Base-by-base conservation (phyloP, 305 asterid species). In the Fraxinus greggii region DNA sequence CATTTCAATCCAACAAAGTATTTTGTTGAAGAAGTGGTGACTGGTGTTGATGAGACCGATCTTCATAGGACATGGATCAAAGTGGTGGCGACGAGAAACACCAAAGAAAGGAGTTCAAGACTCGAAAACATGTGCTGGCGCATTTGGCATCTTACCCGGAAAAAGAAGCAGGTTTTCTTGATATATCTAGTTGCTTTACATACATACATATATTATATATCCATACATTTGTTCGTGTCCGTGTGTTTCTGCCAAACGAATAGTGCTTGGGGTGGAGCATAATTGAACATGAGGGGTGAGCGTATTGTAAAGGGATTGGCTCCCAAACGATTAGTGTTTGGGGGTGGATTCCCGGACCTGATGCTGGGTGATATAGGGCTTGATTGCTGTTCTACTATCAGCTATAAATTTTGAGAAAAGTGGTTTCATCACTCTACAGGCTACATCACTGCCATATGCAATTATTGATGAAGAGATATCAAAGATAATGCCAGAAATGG, bases 111-210 rank as follows among this genome's bases (percentile, higher is more conserved):
- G 78, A 89, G 91, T 33, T 90, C 95, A 21, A 86, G 99, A 80
- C 94, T 95, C 78, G 98, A 95, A 85, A 95, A 95, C 75, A 95
- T 95, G 99, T 95, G 98, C 85, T 95, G 99, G 99, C 92, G 99
- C 19, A 93, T 95, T 84, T 95, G 99, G 99, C 99, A 94, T 77
- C 97, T 95, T 77, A 87, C 99, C 13, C 93, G 99, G 78, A 93
- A 90, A 80, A 90, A 93, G 88, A 95, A 93, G 33, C 97, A 93
- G 98, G 98, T 92, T 42, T 54, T 31, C 26, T 36, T 72, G 35
- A 7, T 17, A 70, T 1, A 15, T 54, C 5, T n/a, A 54, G 9
- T 54, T 24, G 33, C 32, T 23, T 0, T 0, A 21, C 3, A 36
- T 45, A 45, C 56, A 45, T 13, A 15, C 72, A 17, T 45, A 4